These are phyloP conservation scores for Phytophthora colocasiae DNA, from an alignment of 352 stramenopile species.

Conservation along the genomic window DNA sequence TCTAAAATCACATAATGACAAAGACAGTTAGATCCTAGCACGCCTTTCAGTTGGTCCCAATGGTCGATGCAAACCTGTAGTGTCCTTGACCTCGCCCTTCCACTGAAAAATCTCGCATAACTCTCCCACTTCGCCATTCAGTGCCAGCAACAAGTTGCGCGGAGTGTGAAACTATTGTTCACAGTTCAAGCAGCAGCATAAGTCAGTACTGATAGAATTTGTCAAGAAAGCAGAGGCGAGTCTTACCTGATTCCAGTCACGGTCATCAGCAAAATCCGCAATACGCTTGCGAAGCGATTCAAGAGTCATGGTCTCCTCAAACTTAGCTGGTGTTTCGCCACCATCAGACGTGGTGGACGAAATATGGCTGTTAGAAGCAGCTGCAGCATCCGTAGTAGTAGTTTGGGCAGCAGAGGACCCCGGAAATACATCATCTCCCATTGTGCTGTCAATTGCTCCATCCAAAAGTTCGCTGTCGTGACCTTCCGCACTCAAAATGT, in stretches of 20 bases:
- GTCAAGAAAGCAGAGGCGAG: neutral
- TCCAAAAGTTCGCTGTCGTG: conserved; percentile 71
- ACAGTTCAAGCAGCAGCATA: conserved; percentile 6
- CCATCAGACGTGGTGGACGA: conserved; percentile 3
- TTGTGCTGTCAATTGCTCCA: conserved; percentile 58
- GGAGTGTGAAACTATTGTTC: conserved; percentile 75
- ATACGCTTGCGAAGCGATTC: conserved; percentile 64
- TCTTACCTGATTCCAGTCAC: conserved; percentile 82
- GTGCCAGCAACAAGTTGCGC: conserved; percentile 94
- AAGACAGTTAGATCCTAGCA: conserved; percentile 2
- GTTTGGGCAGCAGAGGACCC: conserved; percentile 32
- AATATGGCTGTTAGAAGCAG: conserved; percentile 30
- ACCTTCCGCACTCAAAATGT: conserved; percentile 51
- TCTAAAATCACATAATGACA: conserved; percentile 40
- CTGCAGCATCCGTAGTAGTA: conserved; percentile 29
- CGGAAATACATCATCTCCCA: conserved; percentile 52
- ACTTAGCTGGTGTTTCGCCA: conserved; percentile 33
- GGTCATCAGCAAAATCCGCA: conserved; percentile 63
- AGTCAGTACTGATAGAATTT: conserved; percentile 5
- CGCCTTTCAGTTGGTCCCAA: neutral
- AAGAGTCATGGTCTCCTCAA: conserved; percentile 69
- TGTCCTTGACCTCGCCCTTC: conserved; percentile 85
- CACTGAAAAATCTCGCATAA: conserved; percentile 96
- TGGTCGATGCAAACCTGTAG: conserved; percentile 44
- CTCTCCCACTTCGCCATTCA: conserved; percentile 96